Percentiles rank a stretch among this genome's conserved stretches.
phyloP scores from a whole-genome alignment of 805 yeast genomes.

The Huiozyma sinensis region DNA sequence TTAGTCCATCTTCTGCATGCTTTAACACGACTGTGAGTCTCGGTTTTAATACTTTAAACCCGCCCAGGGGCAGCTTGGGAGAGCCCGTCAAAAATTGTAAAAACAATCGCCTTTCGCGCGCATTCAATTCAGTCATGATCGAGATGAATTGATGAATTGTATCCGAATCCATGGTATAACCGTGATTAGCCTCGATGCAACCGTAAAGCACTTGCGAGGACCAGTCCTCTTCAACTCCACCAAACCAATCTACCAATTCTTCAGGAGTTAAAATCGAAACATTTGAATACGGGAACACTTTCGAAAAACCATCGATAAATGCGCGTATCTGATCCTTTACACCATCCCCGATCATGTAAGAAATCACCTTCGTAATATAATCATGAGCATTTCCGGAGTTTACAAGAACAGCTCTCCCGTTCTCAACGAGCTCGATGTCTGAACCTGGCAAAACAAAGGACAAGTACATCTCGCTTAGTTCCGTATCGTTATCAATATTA shows the following conservation, averaged over 20 bases:
- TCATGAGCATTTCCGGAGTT: conserved; percentile 42
- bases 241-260: conserved; percentile 66
- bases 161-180: conserved; percentile 61
- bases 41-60: conserved; percentile 74
- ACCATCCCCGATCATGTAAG: conserved; percentile 52
- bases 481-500: conserved; percentile 28
- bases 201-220: conserved; percentile 46
- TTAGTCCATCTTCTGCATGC: conserved; percentile 57
- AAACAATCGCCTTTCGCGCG: conserved; percentile 55
- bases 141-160: conserved; percentile 52
- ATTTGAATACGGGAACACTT: conserved; percentile 69
- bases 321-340: conserved; percentile 51
- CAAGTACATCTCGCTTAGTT: conserved; percentile 41
- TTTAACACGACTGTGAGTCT: conserved; percentile 80
- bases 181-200: conserved; percentile 78
- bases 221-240: conserved; percentile 85
- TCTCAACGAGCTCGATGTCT: conserved; percentile 42
- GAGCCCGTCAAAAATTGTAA: conserved; percentile 87
- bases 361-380: conserved; percentile 48
- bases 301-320: conserved; percentile 71
- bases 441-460: conserved; percentile 73
- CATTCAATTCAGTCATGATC: conserved; percentile 45
- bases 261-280: conserved; percentile 58
- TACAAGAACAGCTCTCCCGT: conserved; percentile 45
- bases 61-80: conserved; percentile 88